Evolutionary conservation across 176 grass and related monocot species (phyloP).

Genomic region (Thalia dealbata): DNA sequence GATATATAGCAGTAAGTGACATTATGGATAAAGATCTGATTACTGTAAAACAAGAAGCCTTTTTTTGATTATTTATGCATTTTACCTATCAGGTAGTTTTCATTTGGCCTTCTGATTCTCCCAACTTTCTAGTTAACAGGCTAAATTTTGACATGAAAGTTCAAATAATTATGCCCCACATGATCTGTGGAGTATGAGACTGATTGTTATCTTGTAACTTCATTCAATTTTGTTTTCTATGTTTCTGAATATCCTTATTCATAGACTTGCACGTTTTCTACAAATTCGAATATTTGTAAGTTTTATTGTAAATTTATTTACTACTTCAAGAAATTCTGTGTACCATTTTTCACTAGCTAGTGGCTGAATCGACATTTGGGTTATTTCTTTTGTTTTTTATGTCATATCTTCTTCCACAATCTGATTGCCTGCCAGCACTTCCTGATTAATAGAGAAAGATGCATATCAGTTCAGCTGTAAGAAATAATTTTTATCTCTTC

Average conservation of each 20-base stretch:
- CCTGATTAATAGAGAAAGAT: neutral
- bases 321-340: neutral
- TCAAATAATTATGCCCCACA: neutral
- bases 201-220: neutral
- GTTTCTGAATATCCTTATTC: neutral
- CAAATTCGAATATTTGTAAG: neutral
- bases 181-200: neutral
- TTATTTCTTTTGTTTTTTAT: neutral
- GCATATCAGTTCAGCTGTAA: neutral
- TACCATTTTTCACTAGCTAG: neutral
- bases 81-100: neutral
- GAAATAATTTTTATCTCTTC: slow-evolving; percentile 8
- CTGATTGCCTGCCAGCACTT: neutral
- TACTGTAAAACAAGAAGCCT: too few relatives aligned
- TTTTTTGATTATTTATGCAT: neutral
- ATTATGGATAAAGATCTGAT: too few relatives aligned
- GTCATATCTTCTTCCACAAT: neutral
- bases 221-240: neutral
- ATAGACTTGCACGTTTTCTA: neutral
- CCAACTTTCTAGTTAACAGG: neutral
- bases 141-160: neutral
- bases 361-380: neutral
- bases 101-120: neutral
- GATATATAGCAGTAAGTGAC: too few relatives aligned
- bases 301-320: neutral